Base-by-base conservation (phyloP, 768 basidiomycete genomes). In the Pisolithus marmoratus region DNA sequence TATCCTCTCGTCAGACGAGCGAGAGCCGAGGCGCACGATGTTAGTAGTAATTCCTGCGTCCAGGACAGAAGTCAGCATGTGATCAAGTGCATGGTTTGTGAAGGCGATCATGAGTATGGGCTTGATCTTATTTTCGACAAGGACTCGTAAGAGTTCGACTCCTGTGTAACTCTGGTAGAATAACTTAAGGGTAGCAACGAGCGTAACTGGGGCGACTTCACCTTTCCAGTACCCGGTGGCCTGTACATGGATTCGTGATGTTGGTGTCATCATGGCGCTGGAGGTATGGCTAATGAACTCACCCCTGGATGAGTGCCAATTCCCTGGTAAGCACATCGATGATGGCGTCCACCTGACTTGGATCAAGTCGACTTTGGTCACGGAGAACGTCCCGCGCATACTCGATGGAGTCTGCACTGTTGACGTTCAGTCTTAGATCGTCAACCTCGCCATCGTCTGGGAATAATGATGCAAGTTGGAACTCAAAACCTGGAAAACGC, bases 181-280 rank as follows among this genome's bases (percentile, higher is more conserved):
- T 37, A 24, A 50, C 52, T 17, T 47, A 22, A 24, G 5, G 37
- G 26, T 9, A 34, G 34, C 34, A 5, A 17, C 12, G 3, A 22
- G 8, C 9, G 17, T 17, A 14, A 4, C 17, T 27, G 37, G 34
- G 23, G 38, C 42, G 3, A 17, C 26, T 51, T 55, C 41, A 84
- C 84, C 76, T 88, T 88, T 55, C 87, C 88, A 0, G 87, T 89
- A 1, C 87, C 88, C 1, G 87, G 88, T 23, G 87, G 87, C 42
- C 85, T 86, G 52, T 4, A 36, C 3, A 45, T 20, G 22, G 50
- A 50, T 31, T 31, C 29, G 29, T 26, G 26, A 7, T 34, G 34
- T 34, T 34, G 34, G 2, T 48, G 44, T 20, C 9, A 42, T 7
- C 0, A 45, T 29, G 7, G 11, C 6, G 27, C n/a, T n/a, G 7